phyloP scores from a whole-genome alignment of 116 monocot genomes.

The Papilionanthe hybrid region DNA sequence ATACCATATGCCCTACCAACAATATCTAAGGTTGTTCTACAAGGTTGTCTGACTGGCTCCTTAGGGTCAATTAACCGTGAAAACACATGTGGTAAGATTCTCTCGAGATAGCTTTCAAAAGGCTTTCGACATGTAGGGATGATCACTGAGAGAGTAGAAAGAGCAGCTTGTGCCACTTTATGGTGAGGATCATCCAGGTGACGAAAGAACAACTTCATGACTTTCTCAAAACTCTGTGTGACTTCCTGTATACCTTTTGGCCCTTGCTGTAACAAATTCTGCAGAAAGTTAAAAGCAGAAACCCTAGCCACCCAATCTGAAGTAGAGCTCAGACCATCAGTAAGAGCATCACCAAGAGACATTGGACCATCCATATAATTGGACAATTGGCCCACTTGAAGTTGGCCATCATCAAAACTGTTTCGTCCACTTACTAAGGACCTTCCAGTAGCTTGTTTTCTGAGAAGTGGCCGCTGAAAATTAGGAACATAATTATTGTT shows the following conservation, averaged over 20 bases:
- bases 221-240: constrained; percentile 90
- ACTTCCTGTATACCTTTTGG: constrained; percentile 82
- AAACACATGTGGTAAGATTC: constrained; percentile 89
- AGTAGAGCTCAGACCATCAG: constrained; percentile 75
- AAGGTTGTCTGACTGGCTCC: constrained; percentile 84
- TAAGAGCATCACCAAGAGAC: constrained; percentile 82
- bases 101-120: constrained; percentile 92
- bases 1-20: constrained; percentile 69
- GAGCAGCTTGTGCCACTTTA: constrained; percentile 98
- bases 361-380: constrained; percentile 64
- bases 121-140: constrained; percentile 89
- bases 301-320: constrained; percentile 95
- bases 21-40: constrained; percentile 65
- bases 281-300: constrained; percentile 87
- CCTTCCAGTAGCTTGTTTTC: constrained; percentile 76
- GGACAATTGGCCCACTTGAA: constrained; percentile 50
- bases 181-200: constrained; percentile 99
- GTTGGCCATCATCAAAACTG: constrained; percentile 81
- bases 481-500: constrained; percentile 78
- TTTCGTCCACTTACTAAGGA: constrained; percentile 51
- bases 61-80: constrained; percentile 97
- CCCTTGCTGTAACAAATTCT: constrained; percentile 70
- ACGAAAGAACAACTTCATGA: constrained; percentile 95
- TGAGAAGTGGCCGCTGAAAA: constrained; percentile 89
- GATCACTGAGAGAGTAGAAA: constrained; percentile 85